Base-by-base conservation (phyloP, 1,284 basidiomycete species). In the Pseudozyma tsukubaensis region DNA sequence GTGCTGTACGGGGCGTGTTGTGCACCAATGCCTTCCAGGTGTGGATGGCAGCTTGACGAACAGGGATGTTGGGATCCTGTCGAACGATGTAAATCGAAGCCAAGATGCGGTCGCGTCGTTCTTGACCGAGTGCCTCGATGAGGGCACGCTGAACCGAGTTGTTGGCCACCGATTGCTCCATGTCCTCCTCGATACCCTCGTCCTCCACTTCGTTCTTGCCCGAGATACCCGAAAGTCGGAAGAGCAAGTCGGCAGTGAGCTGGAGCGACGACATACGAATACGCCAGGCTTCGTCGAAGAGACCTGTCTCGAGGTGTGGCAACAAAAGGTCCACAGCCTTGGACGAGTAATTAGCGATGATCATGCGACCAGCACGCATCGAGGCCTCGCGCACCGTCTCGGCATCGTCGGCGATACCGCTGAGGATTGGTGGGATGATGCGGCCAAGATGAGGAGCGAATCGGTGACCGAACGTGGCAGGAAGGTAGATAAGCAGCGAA, bases 351-450 rank as follows among this genome's bases (percentile, higher is more conserved):
- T 97, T 97, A 66, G 91, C 92, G 72, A 99, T 94, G 78, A 99
- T 92, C 95, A 99, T 99, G 76, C 96, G 89, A 70, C 96, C 96
- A n/a, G 97, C 96, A 40, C 94, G 90, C 95, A 99, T 97, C 5
- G 96, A 95, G 14, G 96, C 95, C 72, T 97, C 94, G 48, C 94
- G 89, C 29, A 87, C 87, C 80, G 92, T 94, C 86, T 99, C 97
- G 77, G 96, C 94, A 5, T 91, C 88, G 85, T 99, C 97, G 0
- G 96, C 92, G 43, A 99, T 87, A 79, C 97, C 97, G 62, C 90
- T 90, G 50, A 99, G 88, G 79, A 99, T 97, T 0, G 96, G 97
- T 10, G 92, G 88, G 54, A 99, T 93, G 82, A 99, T 97, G 84
- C 94, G 93, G 8, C 93, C 92, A 16, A 99, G 87, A 85, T 99